Evolutionary conservation across 441 rosid species (phyloP), one percentile per base, ranked within the genome.

Genomic region (Croton setiger): DNA sequence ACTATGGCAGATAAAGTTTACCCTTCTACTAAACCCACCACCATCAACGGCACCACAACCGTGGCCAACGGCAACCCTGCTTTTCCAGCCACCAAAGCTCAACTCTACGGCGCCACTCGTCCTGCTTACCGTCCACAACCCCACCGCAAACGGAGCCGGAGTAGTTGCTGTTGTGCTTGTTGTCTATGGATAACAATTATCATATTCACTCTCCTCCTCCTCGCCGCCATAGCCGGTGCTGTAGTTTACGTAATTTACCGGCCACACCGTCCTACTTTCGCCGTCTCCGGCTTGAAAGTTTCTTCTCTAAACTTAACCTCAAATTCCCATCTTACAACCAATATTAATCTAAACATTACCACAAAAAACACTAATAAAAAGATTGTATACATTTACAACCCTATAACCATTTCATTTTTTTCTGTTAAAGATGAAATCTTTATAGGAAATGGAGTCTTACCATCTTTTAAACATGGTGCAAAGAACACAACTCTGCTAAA

Each of bases 321-420:
- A 33, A 13, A 79, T 14, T 79, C 83, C 51, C 76, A 47, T 18
- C 74, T 94, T 66, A 37, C 51, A 76, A 81, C 98, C 71, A 73
- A 77, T 64, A 83, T 95, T 75, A 74, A 83, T 53, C 79, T 92
- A 82, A 76, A 83, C 74, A 77, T 95, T 62, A 78, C 87, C 63
- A 79, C 98, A 15, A 83, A 65, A 71, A 95, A 95, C 84, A 93
- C 95, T 0, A 95, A 95, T 84, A 88, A 84, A 56, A 88, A 92
- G 75, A 59, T 92, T 18, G 80, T 83, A 8, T 92, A 73, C 80
- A 52, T 55, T 74, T 95, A 92, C 77, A 82, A 80, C 43, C 84
- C 71, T 14, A 70, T 76, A 15, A 54, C 84, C 31, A 75, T 95
- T 51, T 56, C 86, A 0, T 70, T 88, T 44, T 41, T 67, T 39